Conservation (phyloP, 768 basidiomycete species). For the Serendipita indica region DNA sequence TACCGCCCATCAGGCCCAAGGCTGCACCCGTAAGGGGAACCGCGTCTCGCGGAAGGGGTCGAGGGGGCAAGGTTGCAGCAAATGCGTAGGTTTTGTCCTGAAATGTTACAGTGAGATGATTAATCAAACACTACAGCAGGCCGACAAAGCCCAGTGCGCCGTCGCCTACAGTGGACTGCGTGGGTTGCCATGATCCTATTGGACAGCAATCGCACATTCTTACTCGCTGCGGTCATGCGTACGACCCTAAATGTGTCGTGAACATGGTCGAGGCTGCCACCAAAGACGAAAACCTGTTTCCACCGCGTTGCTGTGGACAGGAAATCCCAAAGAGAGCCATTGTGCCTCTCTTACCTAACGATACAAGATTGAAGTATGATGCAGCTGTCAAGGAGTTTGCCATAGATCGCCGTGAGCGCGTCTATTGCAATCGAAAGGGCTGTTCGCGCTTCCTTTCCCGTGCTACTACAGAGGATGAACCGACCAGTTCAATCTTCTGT, state of each 20-base stretch:
- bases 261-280: neutral
- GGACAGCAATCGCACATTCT: neutral
- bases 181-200: neutral
- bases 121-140: neutral
- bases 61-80: too few relatives aligned
- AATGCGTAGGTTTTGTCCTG: neutral
- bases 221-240: neutral
- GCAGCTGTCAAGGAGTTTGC: neutral
- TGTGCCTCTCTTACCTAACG: neutral
- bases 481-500: neutral
- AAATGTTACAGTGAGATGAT: neutral
- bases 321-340: neutral
- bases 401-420: neutral
- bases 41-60: too few relatives aligned
- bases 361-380: neutral
- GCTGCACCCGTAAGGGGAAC: too few relatives aligned
- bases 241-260: neutral
- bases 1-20: neutral
- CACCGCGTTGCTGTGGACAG: neutral
- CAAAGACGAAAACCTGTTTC: neutral
- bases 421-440: neutral
- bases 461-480: neutral
- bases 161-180: neutral
- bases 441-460: neutral
- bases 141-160: neutral